Percentiles rank a stretch among this genome's conserved stretches.
These are phyloP conservation scores for Primulina tabacum DNA, from an alignment of 257 asterid species.

Conservation along the genomic window DNA sequence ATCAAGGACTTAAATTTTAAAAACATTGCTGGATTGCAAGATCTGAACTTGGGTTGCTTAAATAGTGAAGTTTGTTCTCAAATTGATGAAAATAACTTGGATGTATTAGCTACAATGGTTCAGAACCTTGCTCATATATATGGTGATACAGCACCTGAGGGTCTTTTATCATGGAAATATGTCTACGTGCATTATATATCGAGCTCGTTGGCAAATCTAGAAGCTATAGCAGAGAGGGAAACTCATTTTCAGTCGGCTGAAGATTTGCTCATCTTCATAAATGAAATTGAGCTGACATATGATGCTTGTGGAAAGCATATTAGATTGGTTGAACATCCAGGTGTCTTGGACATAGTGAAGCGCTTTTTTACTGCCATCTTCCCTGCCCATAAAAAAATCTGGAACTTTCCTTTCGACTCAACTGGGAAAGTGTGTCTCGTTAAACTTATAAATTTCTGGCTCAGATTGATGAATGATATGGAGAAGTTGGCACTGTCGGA, in stretches of 20 bases:
- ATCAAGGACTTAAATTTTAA: slow-evolving; percentile 68
- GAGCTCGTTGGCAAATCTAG: slow-evolving; percentile 58
- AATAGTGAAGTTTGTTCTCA: slow-evolving; percentile 67
- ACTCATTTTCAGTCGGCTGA: slow-evolving; percentile 42
- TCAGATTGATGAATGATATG: slow-evolving; percentile 63
- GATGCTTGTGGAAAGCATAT: slow-evolving; percentile 47
- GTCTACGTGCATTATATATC: slow-evolving; percentile 55
- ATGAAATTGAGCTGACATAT: slow-evolving; percentile 60
- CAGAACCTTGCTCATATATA: slow-evolving; percentile 51
- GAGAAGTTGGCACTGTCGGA: slow-evolving; percentile 39
- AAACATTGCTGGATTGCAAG: slow-evolving; percentile 71
- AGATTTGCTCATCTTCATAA: slow-evolving; percentile 48
- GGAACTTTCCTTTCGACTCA: slow-evolving; percentile 38
- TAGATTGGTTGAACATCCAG: slow-evolving; percentile 50
- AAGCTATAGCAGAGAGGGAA: slow-evolving; percentile 50
- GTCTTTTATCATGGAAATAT: slow-evolving; percentile 58
- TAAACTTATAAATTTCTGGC: slow-evolving; percentile 73
- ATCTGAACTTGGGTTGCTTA: slow-evolving; percentile 64
- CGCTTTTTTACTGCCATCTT: slow-evolving; percentile 60
- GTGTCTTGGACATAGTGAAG: slow-evolving; percentile 41
- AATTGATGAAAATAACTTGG: slow-evolving; percentile 65
- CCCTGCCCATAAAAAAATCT: slow-evolving; percentile 37
- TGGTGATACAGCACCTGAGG: slow-evolving; percentile 49
- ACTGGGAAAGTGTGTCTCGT: slow-evolving; percentile 62
- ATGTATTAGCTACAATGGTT: slow-evolving; percentile 80